Percentiles rank a stretch among this genome's conserved stretches.
phyloP scores from a whole-genome alignment of 768 basidiomycete species.

The Panellus pusillus region DNA sequence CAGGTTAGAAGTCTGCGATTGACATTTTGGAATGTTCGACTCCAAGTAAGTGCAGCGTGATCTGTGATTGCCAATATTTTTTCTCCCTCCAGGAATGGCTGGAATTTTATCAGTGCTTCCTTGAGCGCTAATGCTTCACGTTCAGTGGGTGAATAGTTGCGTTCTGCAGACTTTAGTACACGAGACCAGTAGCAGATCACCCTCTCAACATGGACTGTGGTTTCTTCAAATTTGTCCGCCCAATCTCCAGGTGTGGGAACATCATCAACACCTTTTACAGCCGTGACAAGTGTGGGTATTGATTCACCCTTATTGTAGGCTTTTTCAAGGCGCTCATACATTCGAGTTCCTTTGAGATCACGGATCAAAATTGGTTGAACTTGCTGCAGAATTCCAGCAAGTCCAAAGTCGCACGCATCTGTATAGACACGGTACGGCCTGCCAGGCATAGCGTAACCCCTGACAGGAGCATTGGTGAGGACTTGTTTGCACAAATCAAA shows the following conservation, averaged over 20 bases:
- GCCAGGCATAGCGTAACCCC: slow-evolving; percentile 28
- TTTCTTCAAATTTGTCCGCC: slow-evolving; percentile 25
- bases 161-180: slow-evolving; percentile 31
- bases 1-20: too few relatives aligned
- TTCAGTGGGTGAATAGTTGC: slow-evolving; percentile 38
- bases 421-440: slow-evolving; percentile 35
- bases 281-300: slow-evolving; percentile 23
- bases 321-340: slow-evolving; percentile 25
- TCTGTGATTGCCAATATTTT: too few relatives aligned
- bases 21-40: too few relatives aligned
- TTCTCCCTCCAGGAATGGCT: too few relatives aligned
- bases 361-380: slow-evolving; percentile 28
- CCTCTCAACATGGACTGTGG: slow-evolving; percentile 30
- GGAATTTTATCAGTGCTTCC: slow-evolving; percentile 28
- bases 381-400: slow-evolving; percentile 32
- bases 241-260: slow-evolving; percentile 1
- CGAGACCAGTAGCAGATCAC: slow-evolving; percentile 32
- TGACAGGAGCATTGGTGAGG: slow-evolving; percentile 31
- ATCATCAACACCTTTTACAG: slow-evolving; percentile 22
- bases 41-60: too few relatives aligned
- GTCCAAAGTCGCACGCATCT: slow-evolving; percentile 32
- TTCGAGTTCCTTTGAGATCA: slow-evolving; percentile 28
- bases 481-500: slow-evolving; percentile 30
- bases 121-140: slow-evolving; percentile 37
- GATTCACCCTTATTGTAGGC: slow-evolving; percentile 20